phyloP scores from a whole-genome alignment of 2,329 filamentous ascomycete species.

The Ophiocordyceps camponoti-saundersi region DNA sequence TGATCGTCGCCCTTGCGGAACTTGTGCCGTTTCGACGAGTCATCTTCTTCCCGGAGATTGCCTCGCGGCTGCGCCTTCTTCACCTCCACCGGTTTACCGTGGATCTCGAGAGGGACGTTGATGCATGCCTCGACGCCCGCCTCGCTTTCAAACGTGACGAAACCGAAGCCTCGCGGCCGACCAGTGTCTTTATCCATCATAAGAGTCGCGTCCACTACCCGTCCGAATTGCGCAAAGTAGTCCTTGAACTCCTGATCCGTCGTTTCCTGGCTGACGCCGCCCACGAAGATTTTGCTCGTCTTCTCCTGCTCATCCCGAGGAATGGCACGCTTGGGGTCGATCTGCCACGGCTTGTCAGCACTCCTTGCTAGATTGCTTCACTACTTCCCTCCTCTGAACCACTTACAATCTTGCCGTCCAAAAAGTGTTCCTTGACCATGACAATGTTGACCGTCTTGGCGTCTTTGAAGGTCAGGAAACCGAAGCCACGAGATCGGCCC shows the following conservation, averaged over 20 bases:
- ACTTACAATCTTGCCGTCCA: conserved; percentile 94
- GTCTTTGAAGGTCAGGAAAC: conserved; percentile 95
- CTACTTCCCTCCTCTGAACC: background rate
- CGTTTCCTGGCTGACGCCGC: conserved; percentile 91
- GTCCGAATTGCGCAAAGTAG: conserved; percentile 92
- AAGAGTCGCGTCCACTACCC: conserved; percentile 89
- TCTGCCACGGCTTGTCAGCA: conserved; percentile 32
- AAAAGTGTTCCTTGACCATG: conserved; percentile 98
- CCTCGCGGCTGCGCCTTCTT: conserved; percentile 94
- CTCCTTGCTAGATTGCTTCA: too few species aligned
- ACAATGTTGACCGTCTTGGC: conserved; percentile 96
- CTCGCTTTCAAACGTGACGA: conserved; percentile 95
- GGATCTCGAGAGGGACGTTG: conserved; percentile 70
- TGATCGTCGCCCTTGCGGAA: conserved; percentile 39
- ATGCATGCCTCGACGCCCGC: conserved; percentile 86
- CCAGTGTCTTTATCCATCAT: conserved; percentile 99
- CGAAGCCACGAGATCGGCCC: conserved; percentile 86
- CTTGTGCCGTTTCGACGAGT: conserved; percentile 44
- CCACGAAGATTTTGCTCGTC: conserved; percentile 97
- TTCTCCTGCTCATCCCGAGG: conserved; percentile 95
- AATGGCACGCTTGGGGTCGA: conserved; percentile 94
- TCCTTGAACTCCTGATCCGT: conserved; percentile 92
- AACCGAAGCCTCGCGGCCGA: conserved; percentile 89
- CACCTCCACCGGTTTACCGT: conserved; percentile 92
- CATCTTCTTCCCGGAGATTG: conserved; percentile 83